These are phyloP conservation scores for Camillea tinctor DNA, from an alignment of 2,329 filamentous ascomycete species.

Conservation along the genomic window DNA sequence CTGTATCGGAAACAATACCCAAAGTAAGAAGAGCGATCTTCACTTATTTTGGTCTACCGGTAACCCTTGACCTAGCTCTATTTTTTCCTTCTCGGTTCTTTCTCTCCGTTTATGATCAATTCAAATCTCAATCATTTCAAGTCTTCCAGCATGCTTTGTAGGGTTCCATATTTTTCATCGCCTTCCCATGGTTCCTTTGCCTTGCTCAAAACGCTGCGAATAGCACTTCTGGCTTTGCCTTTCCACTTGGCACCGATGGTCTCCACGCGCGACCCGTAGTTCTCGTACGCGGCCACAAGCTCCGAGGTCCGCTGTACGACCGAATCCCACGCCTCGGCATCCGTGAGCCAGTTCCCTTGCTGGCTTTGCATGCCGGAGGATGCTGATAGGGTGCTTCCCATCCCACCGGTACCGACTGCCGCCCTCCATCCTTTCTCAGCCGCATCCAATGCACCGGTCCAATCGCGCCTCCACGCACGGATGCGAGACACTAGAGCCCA, in stretches of 20 bases:
- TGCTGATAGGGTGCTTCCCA: constrained; percentile 45
- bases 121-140: constrained; percentile 38
- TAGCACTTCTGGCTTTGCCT: constrained; percentile 81
- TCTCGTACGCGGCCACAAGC: constrained; percentile 80
- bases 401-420: constrained; percentile 53
- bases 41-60: not conserved
- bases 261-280: constrained; percentile 65
- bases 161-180: constrained; percentile 61
- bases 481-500: constrained; percentile 75
- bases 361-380: constrained; percentile 31
- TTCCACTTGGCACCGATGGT: constrained; percentile 79
- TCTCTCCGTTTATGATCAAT: not conserved
- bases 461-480: constrained; percentile 71
- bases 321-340: constrained; percentile 64
- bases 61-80: too few species aligned
- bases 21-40: not conserved
- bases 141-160: constrained; percentile 58
- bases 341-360: constrained; percentile 50
- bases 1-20: not conserved
- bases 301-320: constrained; percentile 78
- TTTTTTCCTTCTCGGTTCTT: not conserved
- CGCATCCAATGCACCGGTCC: constrained; percentile 71
- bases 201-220: constrained; percentile 79
- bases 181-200: constrained; percentile 83
- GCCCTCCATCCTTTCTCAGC: constrained; percentile 90